Base-by-base conservation (phyloP, 805 yeast species). In the Metschnikowia vanudenii region DNA sequence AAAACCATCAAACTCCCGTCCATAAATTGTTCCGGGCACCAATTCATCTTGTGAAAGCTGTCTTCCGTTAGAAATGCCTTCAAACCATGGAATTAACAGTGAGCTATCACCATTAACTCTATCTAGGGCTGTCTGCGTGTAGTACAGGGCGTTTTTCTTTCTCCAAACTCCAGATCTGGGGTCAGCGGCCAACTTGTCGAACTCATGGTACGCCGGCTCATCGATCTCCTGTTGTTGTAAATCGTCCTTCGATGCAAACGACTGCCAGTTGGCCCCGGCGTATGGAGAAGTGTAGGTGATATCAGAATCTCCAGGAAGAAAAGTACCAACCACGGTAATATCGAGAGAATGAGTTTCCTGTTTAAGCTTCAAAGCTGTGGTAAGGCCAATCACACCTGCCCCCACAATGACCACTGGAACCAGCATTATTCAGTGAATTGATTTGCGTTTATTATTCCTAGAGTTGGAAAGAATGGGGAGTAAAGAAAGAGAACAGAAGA, bases 181-280 rank as follows among this genome's bases (percentile, higher is more conserved):
- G 19, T 71, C 79, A 3, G 45, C 46, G 1, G 84, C 79, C 40
- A 82, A 59, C 11, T 71, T 63, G 47, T 69, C 52, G 35, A 82
- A 75, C 49, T 67, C 71, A 22, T 53, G 52, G 54, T 84, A 84
- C 0, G 79, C 79, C 2, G 72, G 62, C 26, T 63, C 62, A 55
- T 84, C 89, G 17, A 68, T 56, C 19, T 43, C 41, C 37, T 58
- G 61, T n/a, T 45, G 41, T 8, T 28, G 16, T 16, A 18, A 33
- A 17, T 78, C 79, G 3, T 68, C 67, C 1, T 50, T 47, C 1
- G 54, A 34, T 2, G 86, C 88, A 63, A 81, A 80, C 11, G 85
- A 77, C 39, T 69, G 71, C 87, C 88, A 84, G 54, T 83, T 80
- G 38, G 88, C 90, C 3, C 89, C 89, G 0, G 88, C 89, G 59